A percentile compares a stretch with the other conserved stretches of the same genome.
Conservation (phyloP, 352 stramenopile genomes). For the Pythium coloratum region DNA sequence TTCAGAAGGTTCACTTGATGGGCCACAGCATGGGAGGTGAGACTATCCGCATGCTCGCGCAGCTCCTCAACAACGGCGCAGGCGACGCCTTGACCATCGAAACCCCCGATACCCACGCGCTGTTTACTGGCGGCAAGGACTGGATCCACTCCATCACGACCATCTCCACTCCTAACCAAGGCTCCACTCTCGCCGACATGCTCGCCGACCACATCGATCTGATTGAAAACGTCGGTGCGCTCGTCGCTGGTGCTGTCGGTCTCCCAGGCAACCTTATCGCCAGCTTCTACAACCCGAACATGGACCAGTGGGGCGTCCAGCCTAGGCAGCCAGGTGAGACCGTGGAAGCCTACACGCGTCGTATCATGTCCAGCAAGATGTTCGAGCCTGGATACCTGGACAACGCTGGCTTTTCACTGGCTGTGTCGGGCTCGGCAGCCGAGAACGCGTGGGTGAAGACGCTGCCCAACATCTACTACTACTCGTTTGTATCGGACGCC, state of each 20-base stretch:
- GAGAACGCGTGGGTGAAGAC: conserved; percentile 50
- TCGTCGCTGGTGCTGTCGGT: neutral
- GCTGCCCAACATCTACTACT: conserved; percentile 51
- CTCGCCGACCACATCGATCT: neutral
- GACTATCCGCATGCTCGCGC: conserved; percentile 18
- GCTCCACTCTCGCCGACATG: conserved; percentile 10
- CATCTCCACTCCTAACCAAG: conserved; percentile 13
- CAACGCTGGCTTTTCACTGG: conserved; percentile 37
- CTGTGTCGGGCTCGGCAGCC: conserved; percentile 31
- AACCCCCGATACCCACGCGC: conserved; percentile 4
- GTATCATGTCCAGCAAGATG: conserved; percentile 19
- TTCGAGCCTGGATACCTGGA: conserved; percentile 43
- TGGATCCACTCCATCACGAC: conserved; percentile 2
- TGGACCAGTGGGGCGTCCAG: conserved; percentile 25
- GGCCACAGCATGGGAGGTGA: conserved; percentile 23
- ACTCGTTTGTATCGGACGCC: conserved; percentile 40
- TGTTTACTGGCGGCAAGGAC: conserved; percentile 20
- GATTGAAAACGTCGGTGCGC: neutral
- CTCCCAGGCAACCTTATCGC: neutral
- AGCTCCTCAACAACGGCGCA: conserved; percentile 18
- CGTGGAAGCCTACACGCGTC: neutral
- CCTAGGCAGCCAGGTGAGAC: neutral
- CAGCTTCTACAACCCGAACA: conserved; percentile 4
- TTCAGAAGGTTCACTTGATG: conserved; percentile 34
- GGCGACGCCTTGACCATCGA: conserved; percentile 2